These are phyloP conservation scores for Neurospora tetraspora DNA, from an alignment of 495 filamentous ascomycete genomes.

Conservation along the genomic window DNA sequence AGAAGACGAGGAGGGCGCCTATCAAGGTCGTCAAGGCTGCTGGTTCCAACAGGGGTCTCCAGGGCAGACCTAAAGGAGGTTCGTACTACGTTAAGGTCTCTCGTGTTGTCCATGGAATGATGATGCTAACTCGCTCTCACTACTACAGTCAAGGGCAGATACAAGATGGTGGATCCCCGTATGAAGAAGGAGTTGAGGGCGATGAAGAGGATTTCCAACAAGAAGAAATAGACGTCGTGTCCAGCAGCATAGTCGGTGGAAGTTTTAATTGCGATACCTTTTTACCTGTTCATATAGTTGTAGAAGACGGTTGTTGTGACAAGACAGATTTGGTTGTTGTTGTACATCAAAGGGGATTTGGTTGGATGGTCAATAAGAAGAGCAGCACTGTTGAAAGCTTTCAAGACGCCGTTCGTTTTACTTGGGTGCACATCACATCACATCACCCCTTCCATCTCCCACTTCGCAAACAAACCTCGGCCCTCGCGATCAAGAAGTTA, in stretches of 20 bases:
- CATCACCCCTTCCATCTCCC: too few species aligned
- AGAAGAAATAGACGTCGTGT: constrained; percentile 20
- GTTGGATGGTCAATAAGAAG: neutral
- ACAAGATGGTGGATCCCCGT: constrained; percentile 95
- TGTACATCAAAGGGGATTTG: neutral
- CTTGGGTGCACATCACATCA: too few species aligned
- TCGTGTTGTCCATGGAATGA: neutral
- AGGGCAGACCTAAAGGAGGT: constrained; percentile 32
- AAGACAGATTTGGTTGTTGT: neutral
- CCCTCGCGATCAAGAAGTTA: too few species aligned
- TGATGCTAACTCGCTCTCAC: neutral
- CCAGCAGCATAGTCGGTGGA: neutral
- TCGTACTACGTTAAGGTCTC: neutral
- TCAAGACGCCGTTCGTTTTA: neutral
- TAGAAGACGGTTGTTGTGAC: neutral
- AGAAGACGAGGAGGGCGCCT: constrained; percentile 75
- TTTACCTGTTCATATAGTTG: neutral
- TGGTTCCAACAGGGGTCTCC: constrained; percentile 73
- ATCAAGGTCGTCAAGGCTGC: constrained; percentile 85
- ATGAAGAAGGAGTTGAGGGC: constrained; percentile 98
- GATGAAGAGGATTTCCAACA: constrained; percentile 60
- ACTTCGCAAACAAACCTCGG: too few species aligned
- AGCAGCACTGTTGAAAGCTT: neutral
- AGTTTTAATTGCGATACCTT: neutral
- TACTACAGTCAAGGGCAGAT: constrained; percentile 72